Base-by-base conservation (phyloP, 225 moss, liverwort and hornwort species). In the Anthoceros angustus region DNA sequence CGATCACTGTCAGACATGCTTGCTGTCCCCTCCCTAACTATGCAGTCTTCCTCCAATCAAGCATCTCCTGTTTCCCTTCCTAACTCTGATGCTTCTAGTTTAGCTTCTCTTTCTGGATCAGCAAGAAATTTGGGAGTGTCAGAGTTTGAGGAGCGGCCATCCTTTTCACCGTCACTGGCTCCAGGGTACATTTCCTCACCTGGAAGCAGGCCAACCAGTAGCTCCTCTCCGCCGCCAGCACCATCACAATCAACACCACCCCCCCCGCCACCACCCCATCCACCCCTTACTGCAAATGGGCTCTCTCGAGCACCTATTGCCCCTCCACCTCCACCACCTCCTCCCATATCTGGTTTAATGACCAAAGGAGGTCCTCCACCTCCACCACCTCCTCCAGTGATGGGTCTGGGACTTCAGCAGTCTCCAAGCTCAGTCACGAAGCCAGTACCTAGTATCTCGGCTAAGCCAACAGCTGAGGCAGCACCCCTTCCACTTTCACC, bases 331-430 rank as follows among this genome's bases (percentile, higher is more conserved):
- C 55, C 10, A 55, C 55, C 55, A 7, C 55, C 55, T 7, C 55
- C 55, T 18, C 55, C 55, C 64, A 77, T 84, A 65, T 76, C 74
- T 72, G 76, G 76, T 75, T 74, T 76, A 62, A 69, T 66, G 39
- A 26, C 66, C 41, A 71, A 70, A 39, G 60, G 69, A 41, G 68
- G 72, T 65, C 74, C 77, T 42, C 73, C 76, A 66, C 77, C 74
- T 67, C 73, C 74, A 39, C 76, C 72, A 38, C 43, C 75, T 66
- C 73, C 77, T 48, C 81, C 81, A 40, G 43, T 61, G 7, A 67
- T 69, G 46, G 78, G 64, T 63, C 78, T 62, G 61, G 8, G 66
- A 40, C 79, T 62, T 46, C 45, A 46, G 45, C 45, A 46, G 45
- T 46, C 16, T 46, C 16, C 45, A 46, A 46, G 12, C 16, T 46